Evolutionary conservation across 108 stramenopile species (phyloP), one percentile per base, ranked within the genome.

Genomic region (Conticribra weissflogii): DNA sequence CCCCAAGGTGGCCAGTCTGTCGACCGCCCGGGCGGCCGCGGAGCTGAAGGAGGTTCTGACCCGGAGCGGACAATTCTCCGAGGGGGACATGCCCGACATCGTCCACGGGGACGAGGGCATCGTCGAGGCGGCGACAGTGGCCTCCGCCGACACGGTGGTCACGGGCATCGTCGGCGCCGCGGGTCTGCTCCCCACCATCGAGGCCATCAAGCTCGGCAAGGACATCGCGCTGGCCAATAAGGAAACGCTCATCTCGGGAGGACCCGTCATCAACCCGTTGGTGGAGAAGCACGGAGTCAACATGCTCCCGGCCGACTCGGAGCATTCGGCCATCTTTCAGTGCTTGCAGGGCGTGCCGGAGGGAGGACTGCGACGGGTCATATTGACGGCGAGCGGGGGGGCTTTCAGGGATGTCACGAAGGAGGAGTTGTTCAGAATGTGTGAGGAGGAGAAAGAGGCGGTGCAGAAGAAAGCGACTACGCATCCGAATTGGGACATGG

Each of bases 131-230:
- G 88, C 96, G 3, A 93, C 93, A 14, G 86, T 86, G 29, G 68
- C 57, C 15, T 63, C 79, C 15, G 93, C 93, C 48, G 93, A 97
- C 48, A 94, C 90, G 14, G 94, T 97, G 15, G 94, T 97, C 9
- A 97, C 96, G 32, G 98, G 98, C 59, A 97, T 98, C 71, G 98
- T 98, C 0, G 98, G 98, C 15, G 90, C 96, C 47, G 98, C 96
- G 48, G 98, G 98, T 45, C 73, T 98, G 28, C 70, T 94, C 17
- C 96, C 96, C 21, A 95, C 94, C 18, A 96, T 98, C 63, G 93
- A 91, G 59, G 98, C 98, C 3, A 98, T 98, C 80, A 93, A 96
- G 66, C 85, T 88, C 27, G 86, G 84, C 44, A 98, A 98, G 58
- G 96, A 96, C 68, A 98, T 98, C 70, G 96, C 98, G 2, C 71